Evolutionary conservation across 75 land plant genomes (phyloP).

Genomic region (Picea glauca): DNA sequence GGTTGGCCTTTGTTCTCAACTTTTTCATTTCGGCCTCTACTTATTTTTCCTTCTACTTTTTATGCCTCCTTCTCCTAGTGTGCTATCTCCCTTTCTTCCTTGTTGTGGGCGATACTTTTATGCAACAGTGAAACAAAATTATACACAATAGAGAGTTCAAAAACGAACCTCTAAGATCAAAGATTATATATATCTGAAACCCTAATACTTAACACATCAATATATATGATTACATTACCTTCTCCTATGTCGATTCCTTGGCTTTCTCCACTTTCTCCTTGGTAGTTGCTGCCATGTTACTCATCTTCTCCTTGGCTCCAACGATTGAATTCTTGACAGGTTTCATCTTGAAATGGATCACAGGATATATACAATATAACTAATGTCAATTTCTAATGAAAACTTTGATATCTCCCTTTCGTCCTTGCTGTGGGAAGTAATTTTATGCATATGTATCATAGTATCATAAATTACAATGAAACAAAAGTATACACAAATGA

Average conservation of each 20-base stretch:
- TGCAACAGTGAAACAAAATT: conserved; percentile 3
- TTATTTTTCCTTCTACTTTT: conserved; percentile 8
- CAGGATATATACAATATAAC: too few species aligned
- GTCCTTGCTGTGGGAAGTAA: too few species aligned
- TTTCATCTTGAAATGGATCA: not conserved
- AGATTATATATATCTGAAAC: not conserved
- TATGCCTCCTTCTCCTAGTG: conserved; percentile 27
- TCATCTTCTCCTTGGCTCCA: conserved; percentile 24
- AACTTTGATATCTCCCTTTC: too few species aligned
- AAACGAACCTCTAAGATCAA: too few species aligned
- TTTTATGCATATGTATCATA: too few species aligned
- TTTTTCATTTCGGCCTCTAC: conserved; percentile 23
- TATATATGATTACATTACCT: not conserved
- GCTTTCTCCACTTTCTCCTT: conserved; percentile 10
- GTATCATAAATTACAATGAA: too few species aligned
- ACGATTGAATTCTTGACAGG: conserved; percentile 1
- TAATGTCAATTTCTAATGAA: too few species aligned
- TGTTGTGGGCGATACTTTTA: conserved; percentile 26
- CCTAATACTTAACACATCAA: not conserved
- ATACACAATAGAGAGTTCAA: too few species aligned
- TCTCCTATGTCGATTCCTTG: conserved; percentile 18
- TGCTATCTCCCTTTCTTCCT: conserved; percentile 24
- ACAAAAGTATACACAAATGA: too few species aligned
- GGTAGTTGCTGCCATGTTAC: conserved; percentile 11
- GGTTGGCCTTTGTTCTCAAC: not conserved